Evolutionary conservation across 352 stramenopile species (phyloP), one percentile per base, ranked within the genome.

Genomic region (Aphanomyces astaci): DNA sequence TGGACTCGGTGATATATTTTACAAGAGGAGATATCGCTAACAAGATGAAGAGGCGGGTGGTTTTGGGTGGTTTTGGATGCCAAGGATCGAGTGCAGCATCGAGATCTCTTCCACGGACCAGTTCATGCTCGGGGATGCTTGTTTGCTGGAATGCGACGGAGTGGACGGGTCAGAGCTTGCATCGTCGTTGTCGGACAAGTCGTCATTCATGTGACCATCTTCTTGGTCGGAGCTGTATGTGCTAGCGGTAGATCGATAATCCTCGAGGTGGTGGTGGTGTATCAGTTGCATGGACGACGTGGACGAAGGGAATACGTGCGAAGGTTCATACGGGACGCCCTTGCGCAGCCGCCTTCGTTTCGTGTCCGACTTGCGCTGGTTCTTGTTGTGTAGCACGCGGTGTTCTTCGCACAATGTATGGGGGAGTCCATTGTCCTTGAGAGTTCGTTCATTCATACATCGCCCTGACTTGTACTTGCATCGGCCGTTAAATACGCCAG

Each of bases 381-480:
- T 71, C 22, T 66, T 71, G 39, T 71, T 71, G 46, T 71, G 64
- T 40, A 66, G 45, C 17, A 66, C 17, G 28, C 64, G 53, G 40
- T 71, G 64, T 22, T 71, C 53, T 64, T 71, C 64, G 56, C 64
- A 71, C 11, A 71, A 24, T 5, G 53, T 71, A 40, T 71, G 64
- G 30, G 64, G 64, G n/a, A 45, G 32, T 39, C 64, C 64, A 30
- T 71, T 71, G 10, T 66, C 64, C 45, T 71, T 71, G 43, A 71
- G 28, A 27, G 64, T 66, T 3, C 64, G 52, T 49, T 71, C 64
- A 40, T 71, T 71, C 53, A 71, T 66, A 40, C 64, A 71, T 24
- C 57, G 53, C 10, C 64, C 64, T 17, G 31, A 51, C 56, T 71
- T 71, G 49, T 71, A 71, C 39, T 71, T 71, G 64, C 64, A 71